A percentile compares a stretch with the other conserved stretches of the same genome.
These are phyloP conservation scores for Globisporangium alternatum DNA, from an alignment of 352 stramenopile species.

Conservation along the genomic window DNA sequence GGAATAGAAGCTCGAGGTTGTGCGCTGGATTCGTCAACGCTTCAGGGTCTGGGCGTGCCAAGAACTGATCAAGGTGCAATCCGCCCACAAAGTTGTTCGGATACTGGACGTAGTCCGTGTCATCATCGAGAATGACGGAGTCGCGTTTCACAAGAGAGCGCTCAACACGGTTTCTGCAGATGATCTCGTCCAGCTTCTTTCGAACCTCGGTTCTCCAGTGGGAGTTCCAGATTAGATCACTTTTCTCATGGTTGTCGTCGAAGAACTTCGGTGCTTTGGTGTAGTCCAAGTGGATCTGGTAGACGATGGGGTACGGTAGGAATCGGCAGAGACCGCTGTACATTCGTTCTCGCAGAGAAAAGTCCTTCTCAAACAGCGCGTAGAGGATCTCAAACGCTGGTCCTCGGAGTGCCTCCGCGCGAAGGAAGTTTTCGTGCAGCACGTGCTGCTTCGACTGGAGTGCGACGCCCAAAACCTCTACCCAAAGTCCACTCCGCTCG, in stretches of 20 bases:
- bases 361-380: slow-evolving; percentile 70
- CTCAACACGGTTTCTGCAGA: slow-evolving; percentile 74
- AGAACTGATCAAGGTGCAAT: slow-evolving; percentile 72
- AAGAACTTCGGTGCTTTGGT: slow-evolving; percentile 73
- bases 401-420: slow-evolving; percentile 67
- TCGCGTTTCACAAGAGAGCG: slow-evolving; percentile 73
- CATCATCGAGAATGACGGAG: slow-evolving; percentile 66
- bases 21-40: slow-evolving; percentile 73
- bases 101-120: slow-evolving; percentile 56
- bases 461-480: slow-evolving; percentile 75
- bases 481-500: slow-evolving; percentile 67
- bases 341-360: slow-evolving; percentile 63
- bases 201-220: slow-evolving; percentile 71
- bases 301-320: slow-evolving; percentile 78
- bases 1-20: slow-evolving; percentile 76
- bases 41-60: slow-evolving; percentile 66
- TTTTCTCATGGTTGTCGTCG: slow-evolving; percentile 83
- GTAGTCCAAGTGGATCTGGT: slow-evolving; percentile 79
- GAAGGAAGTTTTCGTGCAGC: slow-evolving; percentile 77
- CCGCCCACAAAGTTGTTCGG: slow-evolving; percentile 70
- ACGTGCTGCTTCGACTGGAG: slow-evolving; percentile 79
- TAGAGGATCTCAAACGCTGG: slow-evolving; percentile 84
- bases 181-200: slow-evolving; percentile 72
- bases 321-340: slow-evolving; percentile 71
- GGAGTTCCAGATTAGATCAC: slow-evolving; percentile 83